Percentiles rank a stretch among this genome's conserved stretches.
These are phyloP conservation scores for Pelagomonas calceolata DNA, from an alignment of 108 stramenopile species.

Conservation along the genomic window DNA sequence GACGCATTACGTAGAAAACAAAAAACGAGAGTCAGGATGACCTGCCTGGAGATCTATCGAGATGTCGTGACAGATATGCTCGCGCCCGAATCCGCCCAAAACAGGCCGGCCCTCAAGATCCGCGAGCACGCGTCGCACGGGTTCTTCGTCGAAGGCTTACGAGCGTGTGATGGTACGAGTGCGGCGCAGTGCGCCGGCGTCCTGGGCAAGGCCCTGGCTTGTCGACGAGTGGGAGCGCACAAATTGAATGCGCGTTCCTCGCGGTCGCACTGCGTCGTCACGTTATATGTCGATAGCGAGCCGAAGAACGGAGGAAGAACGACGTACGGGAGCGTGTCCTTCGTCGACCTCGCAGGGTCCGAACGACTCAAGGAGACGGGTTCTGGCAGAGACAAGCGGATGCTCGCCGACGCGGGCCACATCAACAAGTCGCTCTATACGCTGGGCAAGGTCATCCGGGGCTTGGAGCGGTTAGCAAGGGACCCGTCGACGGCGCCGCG, in stretches of 20 bases:
- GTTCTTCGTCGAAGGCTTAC: slow-evolving; percentile 12
- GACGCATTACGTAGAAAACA: background rate
- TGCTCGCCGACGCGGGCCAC: slow-evolving; percentile 18
- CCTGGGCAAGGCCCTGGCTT: background rate
- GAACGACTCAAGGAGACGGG: slow-evolving; percentile 17
- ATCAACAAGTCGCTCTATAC: slow-evolving; percentile 25
- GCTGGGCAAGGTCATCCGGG: slow-evolving; percentile 26
- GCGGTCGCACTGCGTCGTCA: slow-evolving; percentile 11
- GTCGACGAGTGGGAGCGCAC: slow-evolving; percentile 3
- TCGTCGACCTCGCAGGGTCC: slow-evolving; percentile 20
- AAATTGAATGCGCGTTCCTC: slow-evolving; percentile 11
- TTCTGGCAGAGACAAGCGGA: background rate
- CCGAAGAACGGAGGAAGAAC: background rate
- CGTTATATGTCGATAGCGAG: slow-evolving; percentile 16
- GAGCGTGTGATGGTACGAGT: background rate
- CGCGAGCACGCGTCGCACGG: slow-evolving; percentile 16
- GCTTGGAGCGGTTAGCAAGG: background rate
- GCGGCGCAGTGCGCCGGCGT: background rate
- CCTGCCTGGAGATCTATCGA: slow-evolving; percentile 19
- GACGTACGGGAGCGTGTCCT: slow-evolving; percentile 2
- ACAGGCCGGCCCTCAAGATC: slow-evolving; percentile 5
- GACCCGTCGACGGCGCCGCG: background rate
- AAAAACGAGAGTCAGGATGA: background rate
- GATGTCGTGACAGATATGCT: slow-evolving; percentile 4
- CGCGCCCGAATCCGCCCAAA: background rate